Conservation (phyloP, 1,284 basidiomycete species). For the Marasmius fiardii region DNA sequence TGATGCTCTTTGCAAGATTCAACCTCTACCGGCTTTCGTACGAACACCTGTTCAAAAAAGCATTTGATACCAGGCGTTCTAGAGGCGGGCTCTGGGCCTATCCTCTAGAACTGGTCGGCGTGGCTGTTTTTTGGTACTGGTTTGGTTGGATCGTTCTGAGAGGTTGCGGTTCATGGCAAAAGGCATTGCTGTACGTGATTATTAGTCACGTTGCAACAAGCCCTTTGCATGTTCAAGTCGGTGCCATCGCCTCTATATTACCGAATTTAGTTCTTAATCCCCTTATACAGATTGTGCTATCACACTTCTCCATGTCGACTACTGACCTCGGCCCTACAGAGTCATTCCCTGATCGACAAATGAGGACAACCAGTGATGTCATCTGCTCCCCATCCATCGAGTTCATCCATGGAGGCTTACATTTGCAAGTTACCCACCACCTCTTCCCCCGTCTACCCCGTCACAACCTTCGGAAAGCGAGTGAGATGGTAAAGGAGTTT, state of each 20-base stretch:
- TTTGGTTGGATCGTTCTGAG: slow-evolving; percentile 58
- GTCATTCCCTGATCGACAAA: slow-evolving; percentile 89
- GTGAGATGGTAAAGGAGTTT: slow-evolving; percentile 81
- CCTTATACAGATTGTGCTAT: slow-evolving; percentile 82
- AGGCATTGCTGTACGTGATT: slow-evolving; percentile 65
- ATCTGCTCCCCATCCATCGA: slow-evolving; percentile 75
- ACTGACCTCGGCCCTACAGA: slow-evolving; percentile 89
- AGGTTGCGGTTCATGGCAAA: slow-evolving; percentile 67
- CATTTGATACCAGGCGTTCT: slow-evolving; percentile 55
- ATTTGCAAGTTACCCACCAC: slow-evolving; percentile 94
- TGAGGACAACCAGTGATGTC: slow-evolving; percentile 96
- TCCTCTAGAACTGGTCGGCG: slow-evolving; percentile 65
- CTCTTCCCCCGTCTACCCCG: slow-evolving; percentile 85
- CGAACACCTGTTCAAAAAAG: slow-evolving; percentile 64
- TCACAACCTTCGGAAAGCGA: slow-evolving; percentile 87
- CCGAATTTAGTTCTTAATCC: slow-evolving; percentile 6
- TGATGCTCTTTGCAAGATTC: slow-evolving; percentile 92
- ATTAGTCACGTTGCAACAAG: slow-evolving; percentile 81
- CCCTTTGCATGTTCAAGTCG: slow-evolving; percentile 83
- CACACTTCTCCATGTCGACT: slow-evolving; percentile 96
- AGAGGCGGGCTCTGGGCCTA: slow-evolving; percentile 70
- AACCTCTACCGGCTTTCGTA: slow-evolving; percentile 95
- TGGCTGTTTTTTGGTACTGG: slow-evolving; percentile 82
- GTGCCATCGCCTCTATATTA: slow-evolving; percentile 11
- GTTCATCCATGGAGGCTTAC: slow-evolving; percentile 91